Evolutionary conservation across 2,329 filamentous ascomycete genomes (phyloP).

Genomic region (Cryphonectria japonica): DNA sequence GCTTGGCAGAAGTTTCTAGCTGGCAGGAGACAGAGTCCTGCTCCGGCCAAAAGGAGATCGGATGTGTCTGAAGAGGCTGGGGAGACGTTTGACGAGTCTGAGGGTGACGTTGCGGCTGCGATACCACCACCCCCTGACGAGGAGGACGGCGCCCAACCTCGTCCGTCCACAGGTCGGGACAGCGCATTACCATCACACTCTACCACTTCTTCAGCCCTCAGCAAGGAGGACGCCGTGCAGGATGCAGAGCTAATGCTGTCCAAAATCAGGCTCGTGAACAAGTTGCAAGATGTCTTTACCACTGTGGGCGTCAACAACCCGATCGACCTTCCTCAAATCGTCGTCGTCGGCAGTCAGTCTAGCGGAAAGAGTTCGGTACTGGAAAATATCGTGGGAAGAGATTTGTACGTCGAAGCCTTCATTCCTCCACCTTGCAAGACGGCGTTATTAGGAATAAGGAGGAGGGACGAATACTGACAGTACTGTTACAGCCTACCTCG

Average conservation of each 20-base stretch:
- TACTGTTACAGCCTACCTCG: constrained; percentile 74
- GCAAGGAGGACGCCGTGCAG: constrained; percentile 60
- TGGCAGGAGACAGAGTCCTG: constrained; percentile 8
- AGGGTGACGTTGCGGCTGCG: neutral
- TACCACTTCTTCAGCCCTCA: neutral
- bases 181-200: constrained; percentile 5
- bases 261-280: constrained; percentile 80
- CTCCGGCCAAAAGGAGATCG: neutral
- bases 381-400: constrained; percentile 97
- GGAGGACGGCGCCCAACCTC: neutral
- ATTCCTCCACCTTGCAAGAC: constrained; percentile 16
- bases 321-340: constrained; percentile 98
- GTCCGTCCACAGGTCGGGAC: neutral
- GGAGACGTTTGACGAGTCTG: constrained; percentile 1
- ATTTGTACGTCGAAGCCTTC: constrained; percentile 74
- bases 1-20: constrained; percentile 10
- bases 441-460: constrained; percentile 10
- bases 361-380: constrained; percentile 99
- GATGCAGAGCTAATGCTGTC: constrained; percentile 69
- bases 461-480: constrained; percentile 2
- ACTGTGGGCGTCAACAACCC: constrained; percentile 99
- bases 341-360: constrained; percentile 96
- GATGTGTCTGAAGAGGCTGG: neutral
- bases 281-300: constrained; percentile 98
- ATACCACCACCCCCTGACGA: neutral